These are phyloP conservation scores for Blastocystis sp. DNA, from an alignment of 352 stramenopile genomes.

Conservation along the genomic window DNA sequence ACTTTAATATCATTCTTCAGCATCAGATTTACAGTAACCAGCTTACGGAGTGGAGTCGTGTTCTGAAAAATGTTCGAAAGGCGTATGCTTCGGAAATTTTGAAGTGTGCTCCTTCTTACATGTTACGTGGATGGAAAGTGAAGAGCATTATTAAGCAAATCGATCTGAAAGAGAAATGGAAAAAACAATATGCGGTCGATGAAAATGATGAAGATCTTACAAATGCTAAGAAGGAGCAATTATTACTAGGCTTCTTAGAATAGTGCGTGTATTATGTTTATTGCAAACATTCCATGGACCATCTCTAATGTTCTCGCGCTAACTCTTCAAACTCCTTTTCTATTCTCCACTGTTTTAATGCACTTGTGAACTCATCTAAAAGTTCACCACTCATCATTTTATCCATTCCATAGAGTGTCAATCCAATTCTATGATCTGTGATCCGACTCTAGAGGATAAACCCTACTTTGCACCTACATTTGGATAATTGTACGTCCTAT, in stretches of 20 bases:
- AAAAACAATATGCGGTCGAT: background rate
- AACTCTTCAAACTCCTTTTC: constrained; percentile 36
- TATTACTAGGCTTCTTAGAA: constrained; percentile 3
- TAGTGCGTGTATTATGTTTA: background rate
- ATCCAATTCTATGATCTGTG: constrained; percentile 83
- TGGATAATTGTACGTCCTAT: constrained; percentile 93
- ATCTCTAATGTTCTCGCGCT: background rate
- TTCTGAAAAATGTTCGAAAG: constrained; percentile 16
- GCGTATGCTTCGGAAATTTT: constrained; percentile 41
- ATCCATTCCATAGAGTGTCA: constrained; percentile 79
- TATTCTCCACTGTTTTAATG: constrained; percentile 62
- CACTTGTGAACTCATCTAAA: constrained; percentile 80
- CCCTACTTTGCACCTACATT: background rate
- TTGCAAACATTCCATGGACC: too few relatives aligned
- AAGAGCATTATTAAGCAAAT: background rate
- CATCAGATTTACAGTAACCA: constrained; percentile 49
- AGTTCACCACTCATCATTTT: constrained; percentile 78
- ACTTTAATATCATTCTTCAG: constrained; percentile 30
- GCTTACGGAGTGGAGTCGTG: background rate
- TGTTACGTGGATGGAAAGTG: constrained; percentile 19
- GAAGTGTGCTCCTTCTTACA: background rate
- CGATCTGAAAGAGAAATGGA: background rate
- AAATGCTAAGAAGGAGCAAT: background rate
- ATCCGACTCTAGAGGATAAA: constrained; percentile 78
- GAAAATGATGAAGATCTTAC: background rate